phyloP scores from a whole-genome alignment of 164 flowering plant genomes.

The Magnolia officinalis region DNA sequence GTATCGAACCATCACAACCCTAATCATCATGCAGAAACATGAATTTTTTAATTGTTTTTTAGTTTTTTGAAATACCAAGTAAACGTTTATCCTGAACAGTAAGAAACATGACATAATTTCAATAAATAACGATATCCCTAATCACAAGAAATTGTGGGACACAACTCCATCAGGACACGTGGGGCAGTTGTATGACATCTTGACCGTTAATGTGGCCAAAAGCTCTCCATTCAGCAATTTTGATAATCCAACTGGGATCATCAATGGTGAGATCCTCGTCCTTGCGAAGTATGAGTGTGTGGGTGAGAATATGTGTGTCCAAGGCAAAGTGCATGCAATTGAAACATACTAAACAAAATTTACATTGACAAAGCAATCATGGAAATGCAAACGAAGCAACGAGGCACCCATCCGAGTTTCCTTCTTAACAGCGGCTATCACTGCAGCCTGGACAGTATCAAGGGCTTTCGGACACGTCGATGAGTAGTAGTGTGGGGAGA shows the following conservation, averaged over 20 bases:
- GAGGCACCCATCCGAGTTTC: conserved; percentile 30
- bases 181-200: no score
- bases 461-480: conserved; percentile 19
- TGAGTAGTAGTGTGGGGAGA: conserved; percentile 15
- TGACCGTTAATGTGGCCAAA: no score
- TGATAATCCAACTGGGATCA: background rate
- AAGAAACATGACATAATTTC: no score
- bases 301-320: background rate
- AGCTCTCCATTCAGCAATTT: no score
- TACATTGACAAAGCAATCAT: conserved; percentile 33
- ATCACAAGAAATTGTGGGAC: no score
- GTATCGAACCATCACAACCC: conserved; percentile 43
- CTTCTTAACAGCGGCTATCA: conserved; percentile 21
- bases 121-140: no score
- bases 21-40: conserved; percentile 5
- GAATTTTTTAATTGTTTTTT: no score
- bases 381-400: conserved; percentile 27
- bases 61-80: no score
- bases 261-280: background rate
- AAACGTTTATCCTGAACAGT: no score
- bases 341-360: background rate
- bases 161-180: no score
- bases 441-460: conserved; percentile 19
- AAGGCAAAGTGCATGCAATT: background rate
- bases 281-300: background rate